Evolutionary conservation across 2,329 filamentous ascomycete species (phyloP).

Genomic region (Ophiostoma montium): DNA sequence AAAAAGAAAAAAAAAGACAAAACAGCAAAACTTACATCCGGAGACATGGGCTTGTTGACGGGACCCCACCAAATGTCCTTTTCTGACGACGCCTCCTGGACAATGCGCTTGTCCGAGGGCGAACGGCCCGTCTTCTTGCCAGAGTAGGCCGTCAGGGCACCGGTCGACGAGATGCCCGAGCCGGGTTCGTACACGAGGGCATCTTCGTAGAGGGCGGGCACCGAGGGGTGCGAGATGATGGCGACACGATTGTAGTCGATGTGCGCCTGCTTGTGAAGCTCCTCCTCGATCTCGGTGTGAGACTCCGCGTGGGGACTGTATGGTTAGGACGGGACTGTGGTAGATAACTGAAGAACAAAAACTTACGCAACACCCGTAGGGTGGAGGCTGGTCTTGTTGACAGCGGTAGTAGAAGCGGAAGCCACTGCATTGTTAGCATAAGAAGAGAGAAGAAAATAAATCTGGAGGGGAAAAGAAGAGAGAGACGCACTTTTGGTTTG

Average conservation of each 20-base stretch:
- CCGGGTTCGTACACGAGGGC: constrained; percentile 93
- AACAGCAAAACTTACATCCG: constrained; percentile 58
- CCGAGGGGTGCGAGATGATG: constrained; percentile 89
- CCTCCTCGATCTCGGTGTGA: constrained; percentile 93
- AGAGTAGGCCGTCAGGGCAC: constrained; percentile 92
- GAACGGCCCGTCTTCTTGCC: constrained; percentile 97
- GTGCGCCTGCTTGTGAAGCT: constrained; percentile 93
- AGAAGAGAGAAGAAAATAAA: not conserved
- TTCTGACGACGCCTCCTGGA: constrained; percentile 79
- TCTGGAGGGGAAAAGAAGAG: not conserved
- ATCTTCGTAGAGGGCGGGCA: constrained; percentile 96
- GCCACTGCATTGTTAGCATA: constrained; percentile 4
- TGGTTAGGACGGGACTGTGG: constrained; percentile 13
- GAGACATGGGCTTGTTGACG: constrained; percentile 97
- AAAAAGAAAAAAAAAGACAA: not conserved
- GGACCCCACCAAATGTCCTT: constrained; percentile 98
- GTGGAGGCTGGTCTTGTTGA: constrained; percentile 90
- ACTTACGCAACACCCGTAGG: constrained; percentile 81
- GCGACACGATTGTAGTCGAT: constrained; percentile 98
- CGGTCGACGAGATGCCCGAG: constrained; percentile 90
- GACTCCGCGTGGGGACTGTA: constrained; percentile 57
- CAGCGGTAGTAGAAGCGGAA: constrained; percentile 27
- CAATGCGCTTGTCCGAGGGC: constrained; percentile 92
- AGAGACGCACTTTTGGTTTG: constrained; percentile 19
- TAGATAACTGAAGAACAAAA: constrained; percentile 19